Conservation (phyloP, 1,284 basidiomycete species). For the Melanopsichium pennsylvanicum region DNA sequence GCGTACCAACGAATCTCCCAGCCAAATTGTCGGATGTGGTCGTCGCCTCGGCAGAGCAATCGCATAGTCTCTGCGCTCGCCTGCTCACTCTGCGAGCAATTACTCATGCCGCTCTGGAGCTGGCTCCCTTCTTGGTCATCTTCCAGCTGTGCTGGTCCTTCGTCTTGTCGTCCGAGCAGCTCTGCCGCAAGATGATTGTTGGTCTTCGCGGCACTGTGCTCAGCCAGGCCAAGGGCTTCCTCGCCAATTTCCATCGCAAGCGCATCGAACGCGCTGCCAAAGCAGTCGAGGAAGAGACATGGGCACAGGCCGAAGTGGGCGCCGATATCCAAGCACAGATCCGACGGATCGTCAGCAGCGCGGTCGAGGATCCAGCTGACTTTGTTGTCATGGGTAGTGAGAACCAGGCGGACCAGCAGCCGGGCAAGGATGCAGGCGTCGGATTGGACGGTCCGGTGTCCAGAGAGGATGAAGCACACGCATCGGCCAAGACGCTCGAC, state of each 20-base stretch:
- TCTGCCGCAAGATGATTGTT: conserved; percentile 89
- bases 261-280: conserved; percentile 83
- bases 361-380: conserved; percentile 80
- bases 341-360: conserved; percentile 79
- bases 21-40: conserved; percentile 75
- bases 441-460: neutral
- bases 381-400: conserved; percentile 39
- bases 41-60: conserved; percentile 80
- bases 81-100: conserved; percentile 74
- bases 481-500: conserved; percentile 73
- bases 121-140: conserved; percentile 79
- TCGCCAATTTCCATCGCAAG: conserved; percentile 84
- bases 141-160: conserved; percentile 89
- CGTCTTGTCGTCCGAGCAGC: conserved; percentile 82
- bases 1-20: conserved; percentile 67
- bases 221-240: conserved; percentile 82
- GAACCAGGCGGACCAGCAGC: neutral
- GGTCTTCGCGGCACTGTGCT: conserved; percentile 72
- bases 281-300: conserved; percentile 88
- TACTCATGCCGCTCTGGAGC: conserved; percentile 76
- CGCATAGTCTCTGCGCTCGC: conserved; percentile 81
- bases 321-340: conserved; percentile 75
- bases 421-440: neutral
- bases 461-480: neutral
- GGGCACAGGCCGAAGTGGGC: conserved; percentile 82